Conservation (phyloP, 768 basidiomycete species). For the Leccinum incarnatum region DNA sequence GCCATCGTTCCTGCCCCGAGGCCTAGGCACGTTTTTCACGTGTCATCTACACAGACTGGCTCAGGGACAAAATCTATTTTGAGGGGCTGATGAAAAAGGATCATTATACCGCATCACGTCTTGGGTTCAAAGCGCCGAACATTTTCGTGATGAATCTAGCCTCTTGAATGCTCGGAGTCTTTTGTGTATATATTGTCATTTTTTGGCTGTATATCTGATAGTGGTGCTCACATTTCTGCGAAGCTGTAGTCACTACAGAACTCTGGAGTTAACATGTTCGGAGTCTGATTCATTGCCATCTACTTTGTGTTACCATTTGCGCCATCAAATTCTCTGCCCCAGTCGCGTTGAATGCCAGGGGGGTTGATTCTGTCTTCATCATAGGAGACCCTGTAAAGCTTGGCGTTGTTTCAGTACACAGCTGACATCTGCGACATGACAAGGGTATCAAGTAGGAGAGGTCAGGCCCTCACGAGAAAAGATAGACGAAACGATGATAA, state of each 20-base stretch:
- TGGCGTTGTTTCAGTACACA: slow-evolving; percentile 72
- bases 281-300: neutral
- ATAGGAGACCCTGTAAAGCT: slow-evolving; percentile 56
- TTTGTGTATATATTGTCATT: slow-evolving; percentile 3
- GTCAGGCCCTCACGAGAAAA: neutral
- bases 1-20: slow-evolving; percentile 23
- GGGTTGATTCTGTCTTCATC: slow-evolving; percentile 68
- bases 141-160: slow-evolving; percentile 70
- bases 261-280: neutral
- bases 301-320: slow-evolving; percentile 23
- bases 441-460: neutral
- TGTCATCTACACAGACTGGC: slow-evolving; percentile 55
- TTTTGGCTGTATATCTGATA: slow-evolving; percentile 9
- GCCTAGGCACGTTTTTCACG: neutral
- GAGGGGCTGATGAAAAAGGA: slow-evolving; percentile 63
- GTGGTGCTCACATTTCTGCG: neutral
- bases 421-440: slow-evolving; percentile 38
- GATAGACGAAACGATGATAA: neutral
- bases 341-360: slow-evolving; percentile 55
- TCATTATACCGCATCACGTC: slow-evolving; percentile 51
- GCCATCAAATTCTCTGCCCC: slow-evolving; percentile 36
- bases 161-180: slow-evolving; percentile 30
- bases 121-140: slow-evolving; percentile 79
- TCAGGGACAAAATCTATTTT: slow-evolving; percentile 69
- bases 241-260: neutral